Evolutionary conservation across 176 grass and related monocot genomes (phyloP).

Genomic region (Alopecurus myosuroides): DNA sequence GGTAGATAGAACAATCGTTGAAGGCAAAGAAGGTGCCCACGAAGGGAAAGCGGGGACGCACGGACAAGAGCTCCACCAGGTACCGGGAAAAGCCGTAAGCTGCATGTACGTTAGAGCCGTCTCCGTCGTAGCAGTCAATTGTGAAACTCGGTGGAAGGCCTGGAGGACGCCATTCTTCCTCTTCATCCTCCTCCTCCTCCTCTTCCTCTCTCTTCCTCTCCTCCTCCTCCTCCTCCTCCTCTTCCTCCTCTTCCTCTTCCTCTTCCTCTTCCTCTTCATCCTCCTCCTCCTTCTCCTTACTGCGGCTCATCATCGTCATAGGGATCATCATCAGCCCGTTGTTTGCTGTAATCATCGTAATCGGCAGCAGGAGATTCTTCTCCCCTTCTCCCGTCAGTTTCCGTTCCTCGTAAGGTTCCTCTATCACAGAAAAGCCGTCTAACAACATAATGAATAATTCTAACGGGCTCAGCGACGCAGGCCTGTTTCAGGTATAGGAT

Average conservation of each 20-base stretch:
- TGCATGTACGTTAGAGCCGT: neutral
- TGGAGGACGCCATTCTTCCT: too few species aligned
- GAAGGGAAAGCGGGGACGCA: neutral
- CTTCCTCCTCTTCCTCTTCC: neutral
- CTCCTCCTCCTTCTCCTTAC: neutral
- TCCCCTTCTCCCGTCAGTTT: neutral
- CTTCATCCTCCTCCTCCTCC: neutral
- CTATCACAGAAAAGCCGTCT: neutral
- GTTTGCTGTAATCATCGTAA: neutral
- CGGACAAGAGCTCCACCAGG: neutral
- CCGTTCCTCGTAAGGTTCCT: neutral
- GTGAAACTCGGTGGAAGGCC: neutral
- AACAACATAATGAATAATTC: neutral
- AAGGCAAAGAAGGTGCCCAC: neutral
- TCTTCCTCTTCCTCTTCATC: neutral
- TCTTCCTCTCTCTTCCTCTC: neutral
- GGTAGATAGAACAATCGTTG: neutral
- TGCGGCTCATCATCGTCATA: neutral
- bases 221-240: neutral
- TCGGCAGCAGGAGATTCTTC: neutral
- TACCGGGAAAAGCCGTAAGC: neutral
- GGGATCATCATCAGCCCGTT: too few species aligned
- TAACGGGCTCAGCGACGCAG: neutral
- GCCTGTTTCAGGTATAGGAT: neutral
- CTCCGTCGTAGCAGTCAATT: neutral